Percentiles rank a stretch among this genome's conserved stretches.
These are phyloP conservation scores for Ustilago loliicola DNA, from an alignment of 1,284 basidiomycete genomes.

Conservation along the genomic window DNA sequence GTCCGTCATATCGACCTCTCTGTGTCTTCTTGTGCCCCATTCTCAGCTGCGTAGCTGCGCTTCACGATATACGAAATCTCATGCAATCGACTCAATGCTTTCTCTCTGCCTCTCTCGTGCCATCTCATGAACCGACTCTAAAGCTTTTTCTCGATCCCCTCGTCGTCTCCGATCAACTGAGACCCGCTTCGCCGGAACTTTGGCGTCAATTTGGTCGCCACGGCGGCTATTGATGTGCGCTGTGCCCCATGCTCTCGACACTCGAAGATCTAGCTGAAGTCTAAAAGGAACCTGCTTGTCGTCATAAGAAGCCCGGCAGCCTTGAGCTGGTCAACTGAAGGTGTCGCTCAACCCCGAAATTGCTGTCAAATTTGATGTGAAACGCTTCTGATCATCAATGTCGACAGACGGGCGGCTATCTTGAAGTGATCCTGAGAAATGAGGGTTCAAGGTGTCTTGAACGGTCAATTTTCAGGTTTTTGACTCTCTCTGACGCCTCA, in stretches of 20 bases:
- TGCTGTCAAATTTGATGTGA: not conserved
- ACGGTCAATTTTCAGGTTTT: slow-evolving; percentile 23
- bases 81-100: slow-evolving; percentile 29
- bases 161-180: no score
- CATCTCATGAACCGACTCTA: not conserved
- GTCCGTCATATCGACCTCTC: not conserved
- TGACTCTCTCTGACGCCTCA: not conserved
- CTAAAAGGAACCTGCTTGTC: no score
- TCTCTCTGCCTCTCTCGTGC: not conserved
- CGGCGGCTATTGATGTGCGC: no score
- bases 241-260: no score
- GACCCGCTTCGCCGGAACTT: no score
- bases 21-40: slow-evolving; percentile 10
- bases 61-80: slow-evolving; percentile 46
- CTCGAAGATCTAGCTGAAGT: no score
- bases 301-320: no score
- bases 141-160: not conserved
- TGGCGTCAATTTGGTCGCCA: no score
- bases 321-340: no score
- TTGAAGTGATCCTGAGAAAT: not conserved
- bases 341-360: no score
- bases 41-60: slow-evolving; percentile 18
- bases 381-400: not conserved
- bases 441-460: slow-evolving; percentile 14
- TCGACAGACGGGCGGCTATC: not conserved